Base-by-base conservation (phyloP, 2,329 filamentous ascomycete species). In the Neocucurbitaria cava region DNA sequence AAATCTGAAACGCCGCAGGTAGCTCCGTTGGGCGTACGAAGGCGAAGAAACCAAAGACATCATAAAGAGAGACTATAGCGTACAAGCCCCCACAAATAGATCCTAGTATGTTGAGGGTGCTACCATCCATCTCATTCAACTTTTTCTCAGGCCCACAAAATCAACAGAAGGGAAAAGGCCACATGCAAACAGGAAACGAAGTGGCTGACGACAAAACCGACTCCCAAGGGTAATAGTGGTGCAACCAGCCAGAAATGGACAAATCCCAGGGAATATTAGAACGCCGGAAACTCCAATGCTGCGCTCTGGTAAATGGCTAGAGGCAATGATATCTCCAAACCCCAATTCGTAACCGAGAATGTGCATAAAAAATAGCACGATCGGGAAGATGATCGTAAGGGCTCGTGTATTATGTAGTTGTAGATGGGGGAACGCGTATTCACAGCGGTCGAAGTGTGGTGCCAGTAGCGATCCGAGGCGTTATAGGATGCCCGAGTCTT, bases 401-500 rank as follows among this genome's bases (percentile, higher is more conserved):
- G 52, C 62, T 70, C 68, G 68, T 73, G 56, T 72, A 72, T 72
- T 75, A 74, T 70, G 61, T 69, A 68, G 60, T 65, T 56, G 47
- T 58, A 56, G 52, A 57, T 49, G 48, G 41, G 58, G 56, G 53
- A 53, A 55, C 53, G 59, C 49, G 59, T 73, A 70, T 72, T 68
- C 64, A 71, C 68, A 70, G 63, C 59, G 62, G 59, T 64, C 58
- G 66, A 69, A 56, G 61, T 62, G 59, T 65, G 60, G 41, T 49
- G 42, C 57, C 54, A 50, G 58, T 61, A 60, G 56, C 40, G 47
- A 47, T 39, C 17, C 28, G 56, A 51, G 52, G 40, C 40, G 40
- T 63, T 69, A 82, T 67, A 99, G 86, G 76, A 99, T 98, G 65
- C 95, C 95, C 20, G 95, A 98, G 77, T 99, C 95, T 80, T 96